Evolutionary conservation across 1,284 basidiomycete genomes (phyloP).

Genomic region (Cryptococcus sp.): DNA sequence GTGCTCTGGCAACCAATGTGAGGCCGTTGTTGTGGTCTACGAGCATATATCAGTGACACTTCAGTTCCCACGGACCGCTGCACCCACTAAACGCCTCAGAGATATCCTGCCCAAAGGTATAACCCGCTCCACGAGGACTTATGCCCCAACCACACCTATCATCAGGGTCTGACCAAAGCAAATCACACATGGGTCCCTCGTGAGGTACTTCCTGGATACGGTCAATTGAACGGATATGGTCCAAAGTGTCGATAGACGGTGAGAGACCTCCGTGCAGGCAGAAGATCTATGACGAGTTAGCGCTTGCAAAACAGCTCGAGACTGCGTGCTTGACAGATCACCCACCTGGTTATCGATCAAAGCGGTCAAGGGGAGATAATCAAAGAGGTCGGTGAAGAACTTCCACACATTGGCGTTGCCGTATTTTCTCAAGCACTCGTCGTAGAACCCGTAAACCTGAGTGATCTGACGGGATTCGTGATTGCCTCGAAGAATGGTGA

Average conservation of each 20-base stretch:
- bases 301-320: not conserved
- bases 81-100: constrained; percentile 60
- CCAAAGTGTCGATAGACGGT: constrained; percentile 98
- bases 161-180: constrained; percentile 98
- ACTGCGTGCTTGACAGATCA: not conserved
- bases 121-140: constrained; percentile 96
- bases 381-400: constrained; percentile 98
- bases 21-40: constrained; percentile 93
- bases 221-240: constrained; percentile 98
- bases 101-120: constrained; percentile 99
- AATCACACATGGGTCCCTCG: constrained; percentile 98
- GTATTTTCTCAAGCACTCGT: constrained; percentile 99
- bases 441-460: constrained; percentile 99
- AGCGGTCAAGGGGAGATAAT: constrained; percentile 94
- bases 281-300: constrained; percentile 68
- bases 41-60: not conserved
- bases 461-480: constrained; percentile 99
- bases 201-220: constrained; percentile 98
- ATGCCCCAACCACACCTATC: constrained; percentile 99
- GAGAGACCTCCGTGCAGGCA: constrained; percentile 98
- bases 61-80: not conserved
- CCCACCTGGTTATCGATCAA: constrained; percentile 95
- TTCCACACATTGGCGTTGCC: constrained; percentile 99
- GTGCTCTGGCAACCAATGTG: constrained; percentile 91
- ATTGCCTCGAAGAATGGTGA: constrained; percentile 97